Evolutionary conservation across 2,329 filamentous ascomycete genomes (phyloP), one percentile per base, ranked within the genome.

Genomic region (Mollisiaceae sp.): DNA sequence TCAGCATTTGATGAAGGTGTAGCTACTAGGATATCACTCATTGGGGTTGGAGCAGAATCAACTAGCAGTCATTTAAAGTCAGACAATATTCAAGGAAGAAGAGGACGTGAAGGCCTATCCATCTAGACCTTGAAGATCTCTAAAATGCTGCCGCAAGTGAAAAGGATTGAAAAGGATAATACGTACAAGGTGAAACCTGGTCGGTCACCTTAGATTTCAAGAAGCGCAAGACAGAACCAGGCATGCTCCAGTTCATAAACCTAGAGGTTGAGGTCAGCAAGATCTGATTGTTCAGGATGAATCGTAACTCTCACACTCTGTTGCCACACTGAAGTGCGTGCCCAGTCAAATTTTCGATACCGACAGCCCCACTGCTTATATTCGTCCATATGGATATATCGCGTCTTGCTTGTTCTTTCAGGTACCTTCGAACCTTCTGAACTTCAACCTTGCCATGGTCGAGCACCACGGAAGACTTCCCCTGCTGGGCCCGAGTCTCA

Each of bases 291-390:
- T 15, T 32, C 22, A 54, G 50, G 11, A 58, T 32, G 18, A 63
- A 20, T n/a, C 57, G 32, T 9, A 50, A 32, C 6, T 22, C 65
- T 65, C 39, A 67, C 65, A 67, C 59, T 59, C 65, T 65, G 27
- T 63, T 66, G 36, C 66, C 66, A 41, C 60, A 62, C 45, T 67
- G 65, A 14, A 67, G 41, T 20, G 65, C 65, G 50, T 67, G 65
- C 36, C 65, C 65, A 57, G 50, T 62, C 24, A 67, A 45, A 32
- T 63, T 41, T 45, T 67, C 63, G 32, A 67, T 54, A 50, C 60
- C 52, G 18, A 65, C 38, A 63, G 57, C 27, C 20, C 20, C 45
- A 32, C 12, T 22, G 41, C 58, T 47, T 22, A 65, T 54, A n/a
- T 38, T 58, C 41, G 56, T n/a, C 57, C 32, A 39, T 36, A 61